phyloP scores from a whole-genome alignment of 345 rosid genomes.

The Corymbia maculata region DNA sequence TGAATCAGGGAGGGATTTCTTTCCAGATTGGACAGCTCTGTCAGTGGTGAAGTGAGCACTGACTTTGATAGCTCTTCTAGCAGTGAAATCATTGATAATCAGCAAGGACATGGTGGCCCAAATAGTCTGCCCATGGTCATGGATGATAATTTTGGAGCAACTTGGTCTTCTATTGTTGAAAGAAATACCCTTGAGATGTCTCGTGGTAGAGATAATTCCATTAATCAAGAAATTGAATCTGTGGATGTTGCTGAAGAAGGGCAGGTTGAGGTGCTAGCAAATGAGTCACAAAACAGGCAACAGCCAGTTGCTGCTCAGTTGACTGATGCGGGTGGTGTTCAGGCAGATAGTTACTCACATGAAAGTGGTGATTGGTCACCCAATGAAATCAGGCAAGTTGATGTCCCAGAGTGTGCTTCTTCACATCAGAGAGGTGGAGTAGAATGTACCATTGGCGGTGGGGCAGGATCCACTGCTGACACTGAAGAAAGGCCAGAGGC shows the following conservation, averaged over 20 bases:
- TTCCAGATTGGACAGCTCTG: conserved; percentile 62
- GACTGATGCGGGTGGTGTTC: neutral
- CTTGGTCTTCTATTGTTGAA: conserved; percentile 20
- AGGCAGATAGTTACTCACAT: neutral
- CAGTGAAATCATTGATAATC: conserved; percentile 27
- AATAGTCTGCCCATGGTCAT: conserved; percentile 16
- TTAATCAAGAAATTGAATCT: neutral
- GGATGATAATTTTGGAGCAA: conserved; percentile 20
- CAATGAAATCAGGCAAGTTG: neutral
- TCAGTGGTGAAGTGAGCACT: conserved; percentile 42
- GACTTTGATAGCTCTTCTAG: conserved; percentile 54
- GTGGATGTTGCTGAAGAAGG: neutral
- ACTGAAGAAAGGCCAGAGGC: conserved; percentile 37
- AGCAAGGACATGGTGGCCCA: conserved; percentile 29
- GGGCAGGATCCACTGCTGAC: neutral
- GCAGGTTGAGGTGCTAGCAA: neutral
- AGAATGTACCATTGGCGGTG: neutral
- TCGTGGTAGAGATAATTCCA: conserved; percentile 22
- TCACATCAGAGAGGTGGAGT: neutral
- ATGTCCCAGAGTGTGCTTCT: neutral
- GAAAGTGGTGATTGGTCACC: neutral
- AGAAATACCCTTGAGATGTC: conserved; percentile 12
- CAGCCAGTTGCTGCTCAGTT: neutral
- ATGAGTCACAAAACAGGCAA: neutral
- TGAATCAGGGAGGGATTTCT: conserved; percentile 70